Conservation (phyloP, 768 basidiomycete genomes). For the Russula dissimulans region DNA sequence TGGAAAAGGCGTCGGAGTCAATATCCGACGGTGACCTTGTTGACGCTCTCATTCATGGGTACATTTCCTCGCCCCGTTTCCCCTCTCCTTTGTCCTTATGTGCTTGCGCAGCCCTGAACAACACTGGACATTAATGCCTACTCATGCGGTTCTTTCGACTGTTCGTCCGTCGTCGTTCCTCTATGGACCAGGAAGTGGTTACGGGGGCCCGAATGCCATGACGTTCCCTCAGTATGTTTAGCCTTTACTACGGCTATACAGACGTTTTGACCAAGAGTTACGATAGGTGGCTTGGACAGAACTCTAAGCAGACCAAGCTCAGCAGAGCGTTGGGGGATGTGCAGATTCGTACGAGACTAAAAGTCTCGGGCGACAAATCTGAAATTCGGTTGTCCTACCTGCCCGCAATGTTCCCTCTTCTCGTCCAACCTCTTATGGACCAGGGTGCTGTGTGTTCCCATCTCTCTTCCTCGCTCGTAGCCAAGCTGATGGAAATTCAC, state of each 20-base stretch:
- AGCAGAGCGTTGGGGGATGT: slow-evolving; percentile 76
- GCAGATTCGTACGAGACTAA: slow-evolving; percentile 91
- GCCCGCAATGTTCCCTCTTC: slow-evolving; percentile 73
- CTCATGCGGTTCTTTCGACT: slow-evolving; percentile 86
- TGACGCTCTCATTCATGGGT: slow-evolving; percentile 92
- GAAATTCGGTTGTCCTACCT: slow-evolving; percentile 91
- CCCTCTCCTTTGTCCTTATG: background rate
- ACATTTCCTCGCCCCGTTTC: slow-evolving; percentile 16
- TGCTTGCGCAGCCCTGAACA: slow-evolving; percentile 62
- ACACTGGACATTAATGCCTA: slow-evolving; percentile 91
- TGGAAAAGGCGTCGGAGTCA: slow-evolving; percentile 83
- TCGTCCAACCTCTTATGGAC: slow-evolving; percentile 72
- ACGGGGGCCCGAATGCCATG: slow-evolving; percentile 57
- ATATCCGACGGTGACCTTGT: slow-evolving; percentile 94
- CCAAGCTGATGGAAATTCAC: background rate
- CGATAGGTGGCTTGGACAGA: slow-evolving; percentile 90
- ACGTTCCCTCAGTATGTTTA: slow-evolving; percentile 76
- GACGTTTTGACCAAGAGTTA: background rate
- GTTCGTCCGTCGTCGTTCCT: slow-evolving; percentile 78
- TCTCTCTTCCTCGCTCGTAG: background rate
- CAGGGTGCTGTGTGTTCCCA: slow-evolving; percentile 54
- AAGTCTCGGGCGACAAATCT: slow-evolving; percentile 79
- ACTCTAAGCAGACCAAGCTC: slow-evolving; percentile 86
- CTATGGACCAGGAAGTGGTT: slow-evolving; percentile 64
- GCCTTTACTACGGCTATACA: too few species aligned